Base-by-base conservation (phyloP, 2,329 filamentous ascomycete species). In the Hymenoscyphus fraxineus region DNA sequence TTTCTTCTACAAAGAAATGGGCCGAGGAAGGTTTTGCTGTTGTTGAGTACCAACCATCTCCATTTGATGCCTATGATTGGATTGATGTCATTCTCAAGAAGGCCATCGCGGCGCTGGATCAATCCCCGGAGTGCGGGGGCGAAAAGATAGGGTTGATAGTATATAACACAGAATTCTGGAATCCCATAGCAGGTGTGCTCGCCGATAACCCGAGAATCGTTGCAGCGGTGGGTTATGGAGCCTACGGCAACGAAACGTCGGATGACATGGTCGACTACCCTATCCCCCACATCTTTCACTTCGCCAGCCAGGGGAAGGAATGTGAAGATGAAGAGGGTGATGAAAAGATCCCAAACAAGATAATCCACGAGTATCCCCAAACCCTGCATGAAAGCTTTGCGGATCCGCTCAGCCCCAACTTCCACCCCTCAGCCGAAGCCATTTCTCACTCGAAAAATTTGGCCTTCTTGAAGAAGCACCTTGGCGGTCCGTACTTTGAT, bases 401-500 rank as follows among this genome's bases (percentile, higher is more conserved):
- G 2, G 47, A 63, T 31, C 69, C 65, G 9, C n/a, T 16, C 3
- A 64, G 63, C 32, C 32, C 51, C 2, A 22, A 56, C 31, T 60
- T 68, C 22, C 40, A 73, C 67, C 67, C 10, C 69, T 68, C 80
- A 4, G 77, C 82, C 0, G 88, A 87, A 39, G 80, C 82, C 16
- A 38, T 71, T 2, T 66, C 0, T 78, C 89, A 93, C 72, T 90
- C 88, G 0, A 82, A 90, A 1, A 87, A 80, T 62, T 76, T 92
- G 2, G 77, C 80, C 0, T 90, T 91, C 67, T 71, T 93, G 7
- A 92, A 91, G 71, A 81, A 81, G 5, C 77, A 83, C 1, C 77
- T 89, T 2, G 78, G 78, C 0, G 90, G 89, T 0, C 89, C 90
- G 0, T 83, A 81, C 66, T 92, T 93, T 71, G 88, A 93, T 68